Evolutionary conservation across 805 yeast genomes (phyloP), one percentile per base, ranked within the genome.

Genomic region (Maudiozyma barnettii): DNA sequence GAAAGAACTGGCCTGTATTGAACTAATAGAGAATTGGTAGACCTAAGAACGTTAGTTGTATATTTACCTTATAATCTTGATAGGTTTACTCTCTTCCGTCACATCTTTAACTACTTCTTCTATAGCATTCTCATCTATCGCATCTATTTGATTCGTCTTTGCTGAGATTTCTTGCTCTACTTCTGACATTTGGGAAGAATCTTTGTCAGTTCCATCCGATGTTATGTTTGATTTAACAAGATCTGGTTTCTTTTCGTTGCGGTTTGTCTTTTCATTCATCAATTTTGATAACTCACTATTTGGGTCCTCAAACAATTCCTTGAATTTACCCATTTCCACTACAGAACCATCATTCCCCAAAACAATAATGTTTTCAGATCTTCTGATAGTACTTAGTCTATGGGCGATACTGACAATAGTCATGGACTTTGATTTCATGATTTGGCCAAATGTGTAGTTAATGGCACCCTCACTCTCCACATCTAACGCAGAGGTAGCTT

Each of bases 331-430:
- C 47, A 75, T 75, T 64, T 86, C 95, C 6, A 81, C 88, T 41
- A 88, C 93, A 44, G 76, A 77, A 14, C 96, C 95, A 39, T 87
- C 84, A 45, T 77, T 72, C 41, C 87, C 90, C 35, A 93, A 70
- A 4, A 93, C 98, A 52, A 93, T 79, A 13, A 91, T 80, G 51
- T 84, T 74, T 51, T 87, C 89, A 48, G 96, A 84, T 66, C 90
- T 79, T 54, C 82, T 78, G 48, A 93, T 93, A 0, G 99, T 93
- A 19, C 96, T 84, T 49, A 90, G 70, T 55, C 98, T 75, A 64
- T 91, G 99, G 2, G 98, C 98, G 57, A 93, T 90, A 46, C 95
- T 84, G 40, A 93, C 85, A 2, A 89, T 80, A 0, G 97, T 91
- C 43, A 81, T 65, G 18, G 80, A 70, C 44, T 79, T 77, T 26